These are phyloP conservation scores for Waltiozyma sp. DNA, from an alignment of 1,139 yeast species.

Conservation along the genomic window DNA sequence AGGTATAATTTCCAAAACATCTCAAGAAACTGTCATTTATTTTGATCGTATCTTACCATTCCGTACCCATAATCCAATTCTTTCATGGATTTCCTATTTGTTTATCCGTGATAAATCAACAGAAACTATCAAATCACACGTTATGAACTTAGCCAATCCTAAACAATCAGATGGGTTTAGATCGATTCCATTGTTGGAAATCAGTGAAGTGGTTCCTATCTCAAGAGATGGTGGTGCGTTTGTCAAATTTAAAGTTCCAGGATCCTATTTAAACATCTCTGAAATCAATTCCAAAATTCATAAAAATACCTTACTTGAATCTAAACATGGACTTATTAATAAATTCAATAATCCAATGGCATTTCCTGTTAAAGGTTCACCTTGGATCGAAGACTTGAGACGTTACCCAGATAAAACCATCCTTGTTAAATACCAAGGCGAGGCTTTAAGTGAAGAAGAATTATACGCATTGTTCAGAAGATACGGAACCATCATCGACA, in stretches of 20 bases:
- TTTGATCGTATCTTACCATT: conserved; percentile 43
- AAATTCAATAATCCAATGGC: conserved; percentile 35
- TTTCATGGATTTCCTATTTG: conserved; percentile 26
- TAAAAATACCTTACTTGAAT: conserved; percentile 31
- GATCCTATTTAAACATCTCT: conserved; percentile 29
- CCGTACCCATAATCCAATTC: conserved; percentile 28
- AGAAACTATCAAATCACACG: conserved; percentile 25
- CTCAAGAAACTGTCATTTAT: conserved; percentile 43
- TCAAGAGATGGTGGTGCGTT: conserved; percentile 89
- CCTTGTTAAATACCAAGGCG: conserved; percentile 65
- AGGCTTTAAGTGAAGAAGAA: conserved; percentile 69
- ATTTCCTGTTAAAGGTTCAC: conserved; percentile 77
- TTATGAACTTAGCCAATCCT: conserved; percentile 32
- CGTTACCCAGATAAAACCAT: conserved; percentile 58
- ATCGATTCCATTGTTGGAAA: conserved; percentile 30
- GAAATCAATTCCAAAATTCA: conserved; percentile 42
- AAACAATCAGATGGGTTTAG: conserved; percentile 14
- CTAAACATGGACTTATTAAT: conserved; percentile 21
- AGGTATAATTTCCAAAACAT: conserved; percentile 44
- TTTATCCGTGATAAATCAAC: conserved; percentile 23
- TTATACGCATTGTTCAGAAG: conserved; percentile 73
- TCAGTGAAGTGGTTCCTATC: conserved; percentile 50
- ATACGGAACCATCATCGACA: conserved; percentile 76
- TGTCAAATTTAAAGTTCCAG: conserved; percentile 61
- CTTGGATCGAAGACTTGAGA: conserved; percentile 92